A percentile compares a stretch with the other conserved stretches of the same genome.
phyloP scores from a whole-genome alignment of 1,139 yeast genomes.

The Scheffersomyces illinoinensis region DNA sequence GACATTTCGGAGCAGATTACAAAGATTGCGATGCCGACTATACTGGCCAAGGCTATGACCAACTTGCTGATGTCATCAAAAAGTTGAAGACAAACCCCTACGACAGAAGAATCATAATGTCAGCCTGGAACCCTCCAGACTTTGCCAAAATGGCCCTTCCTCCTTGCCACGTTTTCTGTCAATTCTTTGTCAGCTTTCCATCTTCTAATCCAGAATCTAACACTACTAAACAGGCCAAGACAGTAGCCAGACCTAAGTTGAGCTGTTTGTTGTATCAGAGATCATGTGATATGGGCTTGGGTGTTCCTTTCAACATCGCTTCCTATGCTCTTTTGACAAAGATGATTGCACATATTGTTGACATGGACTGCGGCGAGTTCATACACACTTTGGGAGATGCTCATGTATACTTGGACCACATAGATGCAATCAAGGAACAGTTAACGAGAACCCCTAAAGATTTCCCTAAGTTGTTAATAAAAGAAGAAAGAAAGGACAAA shows the following conservation, averaged over 20 bases:
- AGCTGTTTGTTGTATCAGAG: slow-evolving; percentile 92
- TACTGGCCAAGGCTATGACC: slow-evolving; percentile 86
- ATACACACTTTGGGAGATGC: slow-evolving; percentile 97
- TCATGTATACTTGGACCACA: slow-evolving; percentile 89
- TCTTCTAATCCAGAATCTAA: slow-evolving; percentile 25
- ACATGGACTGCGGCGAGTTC: slow-evolving; percentile 92
- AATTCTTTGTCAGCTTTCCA: slow-evolving; percentile 87
- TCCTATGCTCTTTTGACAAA: slow-evolving; percentile 88
- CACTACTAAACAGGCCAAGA: slow-evolving; percentile 15
- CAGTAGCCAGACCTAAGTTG: slow-evolving; percentile 54
- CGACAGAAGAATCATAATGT: slow-evolving; percentile 88
- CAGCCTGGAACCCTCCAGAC: slow-evolving; percentile 99
- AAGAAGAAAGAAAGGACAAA: slow-evolving; percentile 47
- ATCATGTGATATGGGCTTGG: slow-evolving; percentile 99
- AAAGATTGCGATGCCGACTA: slow-evolving; percentile 84
- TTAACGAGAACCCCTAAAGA: slow-evolving; percentile 67
- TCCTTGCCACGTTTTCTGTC: slow-evolving; percentile 96
- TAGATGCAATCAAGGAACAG: slow-evolving; percentile 86
- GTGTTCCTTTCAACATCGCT: slow-evolving; percentile 97
- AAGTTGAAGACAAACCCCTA: slow-evolving; percentile 86
- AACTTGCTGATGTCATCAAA: slow-evolving; percentile 74
- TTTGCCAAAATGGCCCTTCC: slow-evolving; percentile 94
- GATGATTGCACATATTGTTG: slow-evolving; percentile 95
- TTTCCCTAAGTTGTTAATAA: slow-evolving; percentile 78
- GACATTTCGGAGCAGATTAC: slow-evolving; percentile 96